Evolutionary conservation across 2,329 filamentous ascomycete genomes (phyloP), one percentile per base, ranked within the genome.

Genomic region (Camillea tinctor): DNA sequence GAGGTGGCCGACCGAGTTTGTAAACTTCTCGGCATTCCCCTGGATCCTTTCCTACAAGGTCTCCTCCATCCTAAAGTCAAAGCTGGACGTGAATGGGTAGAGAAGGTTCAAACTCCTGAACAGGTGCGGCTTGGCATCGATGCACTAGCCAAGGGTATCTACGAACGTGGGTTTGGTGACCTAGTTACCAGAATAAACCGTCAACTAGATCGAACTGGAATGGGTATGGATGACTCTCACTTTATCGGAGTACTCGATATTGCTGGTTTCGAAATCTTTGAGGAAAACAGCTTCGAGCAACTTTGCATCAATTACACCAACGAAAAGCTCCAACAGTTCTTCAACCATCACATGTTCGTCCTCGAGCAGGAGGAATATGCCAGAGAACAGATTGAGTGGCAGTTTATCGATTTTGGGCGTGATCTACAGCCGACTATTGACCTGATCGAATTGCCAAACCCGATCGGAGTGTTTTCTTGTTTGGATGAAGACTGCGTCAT

Each of bases 331-430:
- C 95, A 99, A 72, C 95, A 99, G 68, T 99, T 99, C 76, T 99
- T 99, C 84, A 99, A 99, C 71, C 95, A 99, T 73, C 96, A 99
- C 80, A 99, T 99, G 95, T 99, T 99, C 72, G 95, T 99, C 9
- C 82, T 99, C 7, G 95, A 99, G 74, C 95, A 99, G 72, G 95
- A 99, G 75, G 95, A 99, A 74, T 99, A 99, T 74, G 93, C 95
- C 8, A 84, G 94, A 53, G 95, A 99, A 73, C 92, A 97, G 75
- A 99, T 99, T 68, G 95, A 99, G 77, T 99, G 95, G 95, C 93
- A 98, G 72, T 99, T 99, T 74, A 99, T 99, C 72, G 95, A 99
- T 75, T 99, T 99, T 73, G 95, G 95, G 19, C 93, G 93, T 63
- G 95, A 99, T 72, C 81, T 99, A 23, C 96, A 99, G 74, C 95